Conservation (phyloP, 2,329 filamentous ascomycete genomes). For the Venturia asperata region DNA sequence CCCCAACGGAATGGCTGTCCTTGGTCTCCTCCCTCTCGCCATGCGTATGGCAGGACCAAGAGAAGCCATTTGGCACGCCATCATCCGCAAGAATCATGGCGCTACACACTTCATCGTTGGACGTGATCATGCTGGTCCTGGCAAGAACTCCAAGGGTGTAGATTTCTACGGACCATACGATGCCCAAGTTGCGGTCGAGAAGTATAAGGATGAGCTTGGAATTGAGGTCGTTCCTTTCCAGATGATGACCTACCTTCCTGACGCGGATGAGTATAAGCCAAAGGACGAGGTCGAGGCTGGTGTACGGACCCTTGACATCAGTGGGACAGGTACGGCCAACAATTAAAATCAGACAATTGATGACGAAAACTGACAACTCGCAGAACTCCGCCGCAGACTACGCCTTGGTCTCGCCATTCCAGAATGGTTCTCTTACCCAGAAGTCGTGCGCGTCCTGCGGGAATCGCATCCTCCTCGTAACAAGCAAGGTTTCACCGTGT, state of each 20-base stretch:
- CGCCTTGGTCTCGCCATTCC: conserved; percentile 90
- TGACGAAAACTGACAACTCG: conserved; percentile 39
- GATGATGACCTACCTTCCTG: conserved; percentile 98
- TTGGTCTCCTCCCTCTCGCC: conserved; percentile 87
- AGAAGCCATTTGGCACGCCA: conserved; percentile 98
- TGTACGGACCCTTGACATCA: conserved; percentile 61
- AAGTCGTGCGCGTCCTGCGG: conserved; percentile 91
- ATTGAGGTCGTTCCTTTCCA: conserved; percentile 99
- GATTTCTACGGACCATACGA: conserved; percentile 99
- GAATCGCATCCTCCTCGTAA: conserved; percentile 91
- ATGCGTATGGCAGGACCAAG: conserved; percentile 99
- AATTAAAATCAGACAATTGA: background rate
- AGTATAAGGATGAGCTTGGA: conserved; percentile 92
- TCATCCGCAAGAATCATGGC: conserved; percentile 99
- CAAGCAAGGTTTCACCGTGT: conserved; percentile 94
- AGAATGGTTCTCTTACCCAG: conserved; percentile 99
- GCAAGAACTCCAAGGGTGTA: conserved; percentile 94
- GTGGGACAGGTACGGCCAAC: conserved; percentile 38
- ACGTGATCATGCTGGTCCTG: conserved; percentile 94
- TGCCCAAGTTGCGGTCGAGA: conserved; percentile 90
- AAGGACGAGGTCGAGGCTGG: conserved; percentile 82
- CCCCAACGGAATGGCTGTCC: conserved; percentile 97
- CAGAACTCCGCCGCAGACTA: conserved; percentile 86
- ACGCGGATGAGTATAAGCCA: conserved; percentile 92
- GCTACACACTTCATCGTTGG: conserved; percentile 99